Percentiles rank a stretch among this genome's conserved stretches.
These are phyloP conservation scores for Termitomyces heimii DNA, from an alignment of 768 basidiomycete species.

Conservation along the genomic window DNA sequence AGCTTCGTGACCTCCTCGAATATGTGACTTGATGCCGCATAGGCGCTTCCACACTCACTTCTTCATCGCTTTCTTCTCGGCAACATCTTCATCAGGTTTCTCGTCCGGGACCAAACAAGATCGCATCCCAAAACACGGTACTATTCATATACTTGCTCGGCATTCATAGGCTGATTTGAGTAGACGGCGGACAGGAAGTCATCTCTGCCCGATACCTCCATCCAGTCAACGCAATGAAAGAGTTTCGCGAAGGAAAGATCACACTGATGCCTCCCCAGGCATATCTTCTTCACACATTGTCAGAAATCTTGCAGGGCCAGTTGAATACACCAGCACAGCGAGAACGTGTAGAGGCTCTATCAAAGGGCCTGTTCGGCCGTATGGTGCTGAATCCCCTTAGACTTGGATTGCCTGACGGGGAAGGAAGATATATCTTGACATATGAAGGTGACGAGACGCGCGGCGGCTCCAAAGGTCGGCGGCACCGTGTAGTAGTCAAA, in stretches of 20 bases:
- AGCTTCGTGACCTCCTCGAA: neutral
- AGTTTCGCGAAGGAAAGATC: constrained; percentile 45
- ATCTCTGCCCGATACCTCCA: constrained; percentile 62
- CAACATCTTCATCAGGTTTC: constrained; percentile 37
- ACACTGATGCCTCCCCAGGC: constrained; percentile 71
- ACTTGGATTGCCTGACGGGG: constrained; percentile 30
- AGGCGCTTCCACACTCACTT: constrained; percentile 74
- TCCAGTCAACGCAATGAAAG: constrained; percentile 44
- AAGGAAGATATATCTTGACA: constrained; percentile 44
- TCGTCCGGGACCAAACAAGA: constrained; percentile 51
- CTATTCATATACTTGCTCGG: neutral
- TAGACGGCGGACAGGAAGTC: constrained; percentile 66
- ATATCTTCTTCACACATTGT: constrained; percentile 61
- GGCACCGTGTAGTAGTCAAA: constrained; percentile 52
- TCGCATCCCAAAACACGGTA: constrained; percentile 54
- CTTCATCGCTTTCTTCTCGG: constrained; percentile 56
- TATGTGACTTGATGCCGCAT: neutral
- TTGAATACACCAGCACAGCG: constrained; percentile 40
- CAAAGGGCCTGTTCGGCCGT: constrained; percentile 50
- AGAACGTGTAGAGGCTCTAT: constrained; percentile 37
- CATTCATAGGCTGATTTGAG: neutral
- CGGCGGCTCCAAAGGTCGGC: constrained; percentile 51
- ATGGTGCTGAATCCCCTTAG: constrained; percentile 53
- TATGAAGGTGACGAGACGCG: constrained; percentile 70
- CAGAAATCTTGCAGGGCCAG: constrained; percentile 40